Conservation (phyloP, 1,284 basidiomycete species). For the Paramarasmius palmivorus region DNA sequence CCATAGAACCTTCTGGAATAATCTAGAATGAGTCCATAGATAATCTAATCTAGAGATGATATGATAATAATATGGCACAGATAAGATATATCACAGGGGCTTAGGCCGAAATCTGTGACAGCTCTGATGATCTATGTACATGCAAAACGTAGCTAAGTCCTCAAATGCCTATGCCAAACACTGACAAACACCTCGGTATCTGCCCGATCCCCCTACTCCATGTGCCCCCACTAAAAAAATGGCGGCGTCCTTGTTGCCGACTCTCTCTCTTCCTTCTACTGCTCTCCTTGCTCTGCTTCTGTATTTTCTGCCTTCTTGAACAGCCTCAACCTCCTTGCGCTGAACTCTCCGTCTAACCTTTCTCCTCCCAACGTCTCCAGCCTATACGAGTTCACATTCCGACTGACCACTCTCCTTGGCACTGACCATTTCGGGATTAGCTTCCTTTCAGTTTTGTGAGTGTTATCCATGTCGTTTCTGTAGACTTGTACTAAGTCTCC, state of each 20-base stretch:
- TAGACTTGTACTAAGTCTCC: constrained; percentile 32
- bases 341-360: constrained; percentile 15
- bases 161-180: too few relatives aligned
- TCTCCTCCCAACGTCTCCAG: constrained; percentile 18
- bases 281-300: background rate
- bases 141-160: too few relatives aligned
- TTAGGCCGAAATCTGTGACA: too few relatives aligned
- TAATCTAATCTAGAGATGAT: too few relatives aligned
- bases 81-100: too few relatives aligned
- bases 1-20: too few relatives aligned
- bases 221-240: constrained; percentile 12
- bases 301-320: constrained; percentile 18
- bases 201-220: constrained; percentile 7
- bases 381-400: constrained; percentile 19
- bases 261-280: background rate
- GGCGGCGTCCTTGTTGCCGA: constrained; percentile 7
- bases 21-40: too few relatives aligned
- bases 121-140: too few relatives aligned
- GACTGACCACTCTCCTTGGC: constrained; percentile 15
- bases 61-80: too few relatives aligned
- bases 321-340: constrained; percentile 13
- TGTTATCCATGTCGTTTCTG: constrained; percentile 27
- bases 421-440: constrained; percentile 26
- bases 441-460: constrained; percentile 26
- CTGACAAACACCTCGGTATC: too few relatives aligned